Evolutionary conservation across 805 yeast species (phyloP).

Genomic region (Metschnikowia continentalis): DNA sequence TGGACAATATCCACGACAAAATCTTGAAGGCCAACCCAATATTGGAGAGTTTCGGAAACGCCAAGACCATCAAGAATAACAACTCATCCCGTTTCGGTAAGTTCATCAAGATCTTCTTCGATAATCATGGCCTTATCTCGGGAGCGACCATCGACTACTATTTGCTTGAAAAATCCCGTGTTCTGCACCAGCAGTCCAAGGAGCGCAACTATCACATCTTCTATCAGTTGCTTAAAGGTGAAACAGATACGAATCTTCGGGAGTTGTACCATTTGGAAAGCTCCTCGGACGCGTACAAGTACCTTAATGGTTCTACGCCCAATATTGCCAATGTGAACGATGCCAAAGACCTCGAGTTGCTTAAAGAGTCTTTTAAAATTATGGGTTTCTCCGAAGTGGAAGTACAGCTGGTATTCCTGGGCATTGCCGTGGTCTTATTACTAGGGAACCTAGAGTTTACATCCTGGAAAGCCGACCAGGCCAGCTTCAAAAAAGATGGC

Average conservation of each 20-base stretch:
- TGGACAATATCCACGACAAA: conserved; percentile 64
- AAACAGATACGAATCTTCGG: conserved; percentile 43
- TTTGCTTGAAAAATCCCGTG: conserved; percentile 88
- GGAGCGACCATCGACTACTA: conserved; percentile 97
- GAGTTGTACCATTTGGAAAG: conserved; percentile 40
- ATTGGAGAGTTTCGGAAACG: conserved; percentile 93
- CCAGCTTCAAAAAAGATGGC: conserved; percentile 51
- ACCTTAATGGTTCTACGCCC: conserved; percentile 52
- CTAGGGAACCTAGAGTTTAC: conserved; percentile 80
- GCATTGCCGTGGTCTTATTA: conserved; percentile 73
- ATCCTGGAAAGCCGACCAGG: conserved; percentile 71
- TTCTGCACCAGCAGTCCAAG: conserved; percentile 62
- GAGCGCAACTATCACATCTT: conserved; percentile 95
- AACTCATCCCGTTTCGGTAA: conserved; percentile 97
- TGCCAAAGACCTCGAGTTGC: conserved; percentile 55
- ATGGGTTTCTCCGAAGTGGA: conserved; percentile 66
- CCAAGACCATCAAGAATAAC: conserved; percentile 89
- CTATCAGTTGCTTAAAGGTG: conserved; percentile 78
- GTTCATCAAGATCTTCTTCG: conserved; percentile 82
- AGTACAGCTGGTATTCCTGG: conserved; percentile 53
- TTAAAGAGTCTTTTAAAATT: conserved; percentile 62
- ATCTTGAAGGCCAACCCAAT: conserved; percentile 94
- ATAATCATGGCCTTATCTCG: conserved; percentile 55
- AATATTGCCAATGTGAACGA: conserved; percentile 77
- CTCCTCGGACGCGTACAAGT: conserved; percentile 41